Evolutionary conservation across 495 filamentous ascomycete species (phyloP), one percentile per base, ranked within the genome.

Genomic region (Neurospora sp.): DNA sequence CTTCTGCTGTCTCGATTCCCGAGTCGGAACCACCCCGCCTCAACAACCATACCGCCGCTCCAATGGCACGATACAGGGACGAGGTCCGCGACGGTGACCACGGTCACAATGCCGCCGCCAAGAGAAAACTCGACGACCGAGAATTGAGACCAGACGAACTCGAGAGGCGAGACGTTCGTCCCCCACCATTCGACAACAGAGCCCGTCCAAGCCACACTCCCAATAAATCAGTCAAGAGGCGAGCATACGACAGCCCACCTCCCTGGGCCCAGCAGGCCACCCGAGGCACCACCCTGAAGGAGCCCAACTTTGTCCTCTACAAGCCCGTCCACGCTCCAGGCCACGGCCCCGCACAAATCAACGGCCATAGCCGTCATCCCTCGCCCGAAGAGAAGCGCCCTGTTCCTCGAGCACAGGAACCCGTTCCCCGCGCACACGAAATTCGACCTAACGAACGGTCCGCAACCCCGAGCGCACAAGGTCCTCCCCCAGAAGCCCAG

Each of bases 61-160:
- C 74, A 53, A 78, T 81, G 71, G 71, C 73, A 11, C 40, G 73
- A 2, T 69, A 69, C 35, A 31, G 48, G 14, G 77, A 77, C 6
- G 35, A 53, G 46, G 80, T 77, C 61, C 80, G 73, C 77, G 81
- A 78, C 46, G 76, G 76, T 39, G 77, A 80, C 59, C 77, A 78
- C 37, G 77, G 77, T 31, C 39, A 71, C 74, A 41, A 84, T 83
- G 69, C 82, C 84, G 53, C 53, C 9, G 80, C 81, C 22, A 89
- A 89, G 75, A 80, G 87, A 69, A 89, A 88, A 76, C 79, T 87
- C 69, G 87, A 85, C 22, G 85, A 87, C 69, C 75, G 85, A 39
- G 85, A 87, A 70, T 76, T 84, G 41, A 76, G 72, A 20, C 80
- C 79, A 16, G 84, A 86, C 6, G 80, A 83, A 69, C 74, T 85